Conservation (phyloP, 2,329 filamentous ascomycete genomes). For the Macroventuria anomochaeta region DNA sequence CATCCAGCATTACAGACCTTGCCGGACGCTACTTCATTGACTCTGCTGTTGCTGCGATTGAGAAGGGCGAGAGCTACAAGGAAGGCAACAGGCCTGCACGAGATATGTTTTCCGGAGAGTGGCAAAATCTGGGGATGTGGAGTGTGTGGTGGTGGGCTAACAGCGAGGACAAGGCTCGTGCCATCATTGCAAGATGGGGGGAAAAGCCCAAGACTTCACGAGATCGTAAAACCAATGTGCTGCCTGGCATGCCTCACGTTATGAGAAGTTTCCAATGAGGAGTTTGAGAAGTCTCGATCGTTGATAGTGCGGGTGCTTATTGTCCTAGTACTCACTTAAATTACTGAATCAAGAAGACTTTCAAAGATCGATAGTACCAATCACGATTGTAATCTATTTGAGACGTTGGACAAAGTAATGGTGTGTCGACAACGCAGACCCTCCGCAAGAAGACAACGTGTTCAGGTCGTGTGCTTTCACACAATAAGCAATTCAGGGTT, state of each 20-base stretch:
- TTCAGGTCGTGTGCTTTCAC: no score
- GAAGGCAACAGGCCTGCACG: neutral
- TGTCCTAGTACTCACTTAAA: neutral
- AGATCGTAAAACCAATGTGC: neutral
- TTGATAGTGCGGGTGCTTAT: neutral
- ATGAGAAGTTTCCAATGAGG: neutral
- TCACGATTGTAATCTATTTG: neutral
- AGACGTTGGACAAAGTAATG: neutral
- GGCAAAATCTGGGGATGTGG: conserved; percentile 23
- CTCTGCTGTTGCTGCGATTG: neutral
- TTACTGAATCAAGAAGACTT: neutral
- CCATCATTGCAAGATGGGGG: conserved; percentile 33
- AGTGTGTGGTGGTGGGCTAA: conserved; percentile 38
- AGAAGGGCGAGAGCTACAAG: neutral
- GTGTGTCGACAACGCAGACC: no score
- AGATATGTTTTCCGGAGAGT: conserved; percentile 17
- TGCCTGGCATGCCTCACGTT: no score
- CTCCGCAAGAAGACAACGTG: no score
- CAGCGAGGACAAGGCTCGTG: conserved; percentile 31
- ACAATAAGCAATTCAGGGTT: neutral
- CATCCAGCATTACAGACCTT: neutral
- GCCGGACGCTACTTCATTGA: neutral
- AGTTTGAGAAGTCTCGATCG: neutral
- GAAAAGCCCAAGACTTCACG: neutral
- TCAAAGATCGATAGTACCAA: neutral